Conservation (phyloP, 768 basidiomycete species). For the Strobilomyces confusus region DNA sequence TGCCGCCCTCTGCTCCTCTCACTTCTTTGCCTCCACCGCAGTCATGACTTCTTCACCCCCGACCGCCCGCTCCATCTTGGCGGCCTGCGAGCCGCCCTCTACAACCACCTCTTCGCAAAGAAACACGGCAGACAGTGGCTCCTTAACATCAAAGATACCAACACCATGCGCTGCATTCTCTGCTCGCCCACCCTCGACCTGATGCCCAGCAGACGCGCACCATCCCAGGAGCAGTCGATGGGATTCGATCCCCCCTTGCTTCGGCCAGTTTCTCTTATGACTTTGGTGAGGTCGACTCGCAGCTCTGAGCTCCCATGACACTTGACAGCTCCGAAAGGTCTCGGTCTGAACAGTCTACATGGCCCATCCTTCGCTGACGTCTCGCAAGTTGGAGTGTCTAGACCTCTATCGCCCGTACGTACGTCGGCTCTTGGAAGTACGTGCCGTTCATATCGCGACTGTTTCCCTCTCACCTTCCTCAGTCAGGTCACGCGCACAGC, state of each 20-base stretch:
- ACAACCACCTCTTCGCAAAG: slow-evolving; percentile 83
- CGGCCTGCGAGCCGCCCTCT: slow-evolving; percentile 89
- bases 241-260: slow-evolving; percentile 65
- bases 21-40: slow-evolving; percentile 32
- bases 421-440: too few relatives aligned
- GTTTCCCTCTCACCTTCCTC: not conserved
- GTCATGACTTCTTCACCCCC: slow-evolving; percentile 45
- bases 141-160: slow-evolving; percentile 92
- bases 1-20: slow-evolving; percentile 33
- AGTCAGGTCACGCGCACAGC: slow-evolving; percentile 89
- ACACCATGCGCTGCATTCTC: slow-evolving; percentile 55
- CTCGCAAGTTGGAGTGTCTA: too few relatives aligned
- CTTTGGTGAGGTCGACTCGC: slow-evolving; percentile 54
- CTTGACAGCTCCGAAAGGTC: slow-evolving; percentile 47
- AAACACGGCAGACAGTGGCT: slow-evolving; percentile 88
- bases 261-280: slow-evolving; percentile 95
- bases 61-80: slow-evolving; percentile 90
- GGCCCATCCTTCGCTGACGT: slow-evolving; percentile 16
- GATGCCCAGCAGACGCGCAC: slow-evolving; percentile 55
- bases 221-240: slow-evolving; percentile 82
- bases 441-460: slow-evolving; percentile 3
- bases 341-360: slow-evolving; percentile 67
- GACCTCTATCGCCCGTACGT: too few relatives aligned
- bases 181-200: not conserved
- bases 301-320: not conserved